Evolutionary conservation across 352 stramenopile genomes (phyloP), one percentile per base, ranked within the genome.

Genomic region (Phytophthora agathidicida): DNA sequence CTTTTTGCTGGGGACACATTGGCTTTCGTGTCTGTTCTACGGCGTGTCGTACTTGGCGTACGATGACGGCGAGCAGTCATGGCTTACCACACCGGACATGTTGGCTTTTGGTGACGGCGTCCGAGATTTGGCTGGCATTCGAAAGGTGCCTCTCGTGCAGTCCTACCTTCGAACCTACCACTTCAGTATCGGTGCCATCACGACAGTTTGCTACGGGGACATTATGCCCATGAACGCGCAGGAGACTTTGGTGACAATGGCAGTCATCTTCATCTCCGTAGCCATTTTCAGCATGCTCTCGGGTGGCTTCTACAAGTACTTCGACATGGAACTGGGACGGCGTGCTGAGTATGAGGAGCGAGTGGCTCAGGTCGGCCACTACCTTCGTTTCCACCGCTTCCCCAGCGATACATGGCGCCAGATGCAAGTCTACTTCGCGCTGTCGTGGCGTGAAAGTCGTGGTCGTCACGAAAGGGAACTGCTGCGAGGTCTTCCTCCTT

Each of bases 121-220:
- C 19, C 20, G 22, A 1, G 68, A 51, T 19, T 49, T 75, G 31
- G 16, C 36, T 4, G 69, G 71, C 4, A 65, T 91, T 31, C 65
- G 61, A 0, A 51, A 53, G 13, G 61, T 91, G 16, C 48, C 81
- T 2, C 26, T 86, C 3, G 9, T 52, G 1, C 42, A 72, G 7
- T 61, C 68, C 7, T 91, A 89, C 35, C 31, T 78, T 17, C 81
- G 81, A 8, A 80, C 72, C 31, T 80, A 75, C 11, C 75, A 91
- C 54, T 91, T 87, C 38, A 88, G 81, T 38, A 89, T 91, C 24
- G 79, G 79, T 4, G 81, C 81, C n/a, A 87, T 89, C 54, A 91
- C 79, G 20, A 91, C 81, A 0, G 81, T 91, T 1, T 91, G 65
- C 31, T 91, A 91, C 50, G 79, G 79, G 0, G 81, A 91, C 46